Conservation (phyloP, 768 basidiomycete species). For the Gautieria morchelliformis region DNA sequence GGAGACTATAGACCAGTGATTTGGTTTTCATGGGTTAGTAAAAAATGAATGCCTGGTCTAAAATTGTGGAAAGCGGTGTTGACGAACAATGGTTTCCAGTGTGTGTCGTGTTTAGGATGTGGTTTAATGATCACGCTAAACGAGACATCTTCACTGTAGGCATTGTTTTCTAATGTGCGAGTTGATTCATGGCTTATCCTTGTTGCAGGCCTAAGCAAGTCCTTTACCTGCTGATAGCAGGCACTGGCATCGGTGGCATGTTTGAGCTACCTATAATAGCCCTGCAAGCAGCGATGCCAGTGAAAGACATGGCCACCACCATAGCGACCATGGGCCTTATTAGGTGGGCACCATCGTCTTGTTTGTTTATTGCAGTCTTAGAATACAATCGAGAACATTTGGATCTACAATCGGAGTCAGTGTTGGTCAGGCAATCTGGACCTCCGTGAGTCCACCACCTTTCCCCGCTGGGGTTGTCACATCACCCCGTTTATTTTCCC, state of each 20-base stretch:
- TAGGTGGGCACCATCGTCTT: conserved; percentile 30
- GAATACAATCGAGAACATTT: conserved; percentile 60
- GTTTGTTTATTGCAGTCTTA: conserved; percentile 30
- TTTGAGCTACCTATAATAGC: conserved; percentile 57
- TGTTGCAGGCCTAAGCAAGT: conserved; percentile 21
- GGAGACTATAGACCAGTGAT: conserved; percentile 24
- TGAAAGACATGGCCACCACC: too few species aligned
- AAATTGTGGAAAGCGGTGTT: neutral
- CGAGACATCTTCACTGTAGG: conserved; percentile 19
- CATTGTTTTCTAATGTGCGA: neutral
- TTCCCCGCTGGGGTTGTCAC: neutral
- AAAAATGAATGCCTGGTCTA: conserved; percentile 9
- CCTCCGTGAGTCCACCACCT: neutral
- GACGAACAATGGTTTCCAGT: neutral
- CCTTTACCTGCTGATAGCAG: conserved; percentile 24
- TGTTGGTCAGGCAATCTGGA: too few species aligned
- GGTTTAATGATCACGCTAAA: too few species aligned
- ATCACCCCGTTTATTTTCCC: neutral
- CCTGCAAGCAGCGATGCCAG: conserved; percentile 42
- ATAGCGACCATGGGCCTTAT: conserved; percentile 59
- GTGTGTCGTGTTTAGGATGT: neutral
- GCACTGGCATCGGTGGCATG: conserved; percentile 25
- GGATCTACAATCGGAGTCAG: conserved; percentile 28
- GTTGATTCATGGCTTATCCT: neutral
- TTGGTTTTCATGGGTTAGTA: conserved; percentile 17